phyloP scores from a whole-genome alignment of 345 rosid species.

The Balakata baccata region DNA sequence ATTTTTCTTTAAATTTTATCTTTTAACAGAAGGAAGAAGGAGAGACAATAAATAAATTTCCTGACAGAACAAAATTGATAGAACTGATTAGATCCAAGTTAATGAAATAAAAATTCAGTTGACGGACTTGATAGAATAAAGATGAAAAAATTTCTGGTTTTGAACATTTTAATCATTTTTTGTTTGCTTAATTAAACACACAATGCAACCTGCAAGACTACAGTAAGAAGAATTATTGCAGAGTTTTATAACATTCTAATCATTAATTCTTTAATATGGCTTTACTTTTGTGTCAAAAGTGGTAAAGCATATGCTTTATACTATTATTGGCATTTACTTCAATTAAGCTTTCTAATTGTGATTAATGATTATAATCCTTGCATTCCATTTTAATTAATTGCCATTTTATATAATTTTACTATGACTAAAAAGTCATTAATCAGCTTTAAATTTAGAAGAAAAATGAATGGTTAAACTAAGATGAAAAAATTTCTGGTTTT shows the following conservation, averaged over 20 bases:
- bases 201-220: too few species aligned
- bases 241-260: slow-evolving; percentile 16
- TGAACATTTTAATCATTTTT: neutral
- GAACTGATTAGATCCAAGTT: too few species aligned
- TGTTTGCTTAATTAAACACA: neutral
- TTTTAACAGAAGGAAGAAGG: neutral
- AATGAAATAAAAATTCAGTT: too few species aligned
- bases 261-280: slow-evolving; percentile 4
- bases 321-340: slow-evolving; percentile 2
- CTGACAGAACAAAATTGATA: neutral
- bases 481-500: neutral
- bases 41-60: neutral
- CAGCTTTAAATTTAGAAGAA: too few species aligned
- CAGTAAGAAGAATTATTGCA: neutral
- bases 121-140: too few species aligned
- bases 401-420: too few species aligned
- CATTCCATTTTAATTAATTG: too few species aligned
- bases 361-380: neutral
- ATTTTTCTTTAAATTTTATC: neutral
- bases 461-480: too few species aligned
- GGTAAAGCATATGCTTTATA: neutral
- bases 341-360: neutral
- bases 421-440: too few species aligned
- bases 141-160: neutral
- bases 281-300: slow-evolving; percentile 14